Base-by-base conservation (phyloP, 129 eudicot genomes). In the Pseudognaphalium luteoalbum region DNA sequence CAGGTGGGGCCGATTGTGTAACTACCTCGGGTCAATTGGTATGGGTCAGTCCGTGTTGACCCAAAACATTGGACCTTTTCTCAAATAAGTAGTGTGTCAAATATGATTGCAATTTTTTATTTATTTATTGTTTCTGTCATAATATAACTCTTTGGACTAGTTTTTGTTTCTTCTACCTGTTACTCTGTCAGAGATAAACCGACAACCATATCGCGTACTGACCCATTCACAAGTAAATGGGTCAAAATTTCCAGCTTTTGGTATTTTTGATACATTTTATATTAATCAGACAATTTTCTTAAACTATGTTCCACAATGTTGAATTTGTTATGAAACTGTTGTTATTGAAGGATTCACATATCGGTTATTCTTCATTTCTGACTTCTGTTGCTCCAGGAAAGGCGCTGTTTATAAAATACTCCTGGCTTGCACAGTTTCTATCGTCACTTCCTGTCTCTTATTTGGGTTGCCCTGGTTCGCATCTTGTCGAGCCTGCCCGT, bases 381-480 rank as follows among this genome's bases (percentile, higher is more conserved):
- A 42, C 62, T 42, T 47, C 21, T 22, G 35, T 62, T 75, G 30
- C 80, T 78, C 72, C 92, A 93, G 98, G 82, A 93, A 88, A 87
- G 92, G 98, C 68, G 30, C 78, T 56, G 65, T 71, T 50, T 90
- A 42, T 77, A 88, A 82, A 72, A 78, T 90, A 75, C 64, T 87
- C 72, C 85, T 90, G 51, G 98, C 97, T 64, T 90, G 96, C 85
- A 81, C 58, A 29, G 68, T 93, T 76, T 90, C 98, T 50, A 79
- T 90, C n/a, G 68, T 86, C 82, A 90, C 98, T 6, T 89, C 98
- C 30, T 85, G 91, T 77, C 91, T 90, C 64, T 82, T 90, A 71
- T 90, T 90, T 80, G 96, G 96, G 71, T 84, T 90, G 30, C 98
- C 96, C 66, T 90, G 96, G 96, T 56, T 92, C 42, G 94, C 96